A percentile compares a stretch with the other conserved stretches of the same genome.
These are phyloP conservation scores for Colletotrichum euphorbiae DNA, from an alignment of 2,329 filamentous ascomycete species.

Conservation along the genomic window DNA sequence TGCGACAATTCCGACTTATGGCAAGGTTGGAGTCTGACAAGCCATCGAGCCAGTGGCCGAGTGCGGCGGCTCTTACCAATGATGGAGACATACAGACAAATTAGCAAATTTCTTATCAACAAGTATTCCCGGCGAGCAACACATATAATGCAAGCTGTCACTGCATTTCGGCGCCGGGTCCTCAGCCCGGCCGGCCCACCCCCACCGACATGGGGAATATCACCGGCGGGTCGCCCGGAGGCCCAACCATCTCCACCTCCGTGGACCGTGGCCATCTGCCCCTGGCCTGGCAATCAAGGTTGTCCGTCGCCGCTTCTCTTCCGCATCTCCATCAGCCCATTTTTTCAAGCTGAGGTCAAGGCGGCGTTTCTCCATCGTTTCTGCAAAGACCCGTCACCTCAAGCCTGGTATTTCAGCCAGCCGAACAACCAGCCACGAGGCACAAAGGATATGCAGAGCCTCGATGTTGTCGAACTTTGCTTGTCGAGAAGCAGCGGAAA, in stretches of 20 bases:
- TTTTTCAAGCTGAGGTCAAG: conserved; percentile 37
- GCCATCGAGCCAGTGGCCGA: no score
- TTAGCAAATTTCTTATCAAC: neutral
- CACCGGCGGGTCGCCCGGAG: conserved; percentile 13
- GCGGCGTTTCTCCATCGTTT: conserved; percentile 29
- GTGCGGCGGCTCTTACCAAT: no score
- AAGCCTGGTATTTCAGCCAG: neutral
- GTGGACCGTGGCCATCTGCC: neutral
- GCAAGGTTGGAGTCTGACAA: no score
- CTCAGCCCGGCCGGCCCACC: conserved; percentile 12
- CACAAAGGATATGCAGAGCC: neutral
- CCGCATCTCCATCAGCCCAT: conserved; percentile 25
- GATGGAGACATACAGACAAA: no score
- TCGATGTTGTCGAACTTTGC: neutral
- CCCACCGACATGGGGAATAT: conserved; percentile 1
- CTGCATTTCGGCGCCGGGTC: conserved; percentile 1
- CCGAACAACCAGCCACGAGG: conserved; percentile 8
- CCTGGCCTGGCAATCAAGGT: neutral
- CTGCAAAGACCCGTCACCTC: neutral
- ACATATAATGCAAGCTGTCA: neutral
- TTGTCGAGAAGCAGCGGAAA: neutral
- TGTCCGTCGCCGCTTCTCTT: neutral
- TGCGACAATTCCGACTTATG: no score
- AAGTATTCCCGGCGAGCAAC: neutral
- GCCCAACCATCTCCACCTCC: conserved; percentile 15